Conservation (phyloP, 2,329 filamentous ascomycete genomes). For the Aureobasidium namibiae region DNA sequence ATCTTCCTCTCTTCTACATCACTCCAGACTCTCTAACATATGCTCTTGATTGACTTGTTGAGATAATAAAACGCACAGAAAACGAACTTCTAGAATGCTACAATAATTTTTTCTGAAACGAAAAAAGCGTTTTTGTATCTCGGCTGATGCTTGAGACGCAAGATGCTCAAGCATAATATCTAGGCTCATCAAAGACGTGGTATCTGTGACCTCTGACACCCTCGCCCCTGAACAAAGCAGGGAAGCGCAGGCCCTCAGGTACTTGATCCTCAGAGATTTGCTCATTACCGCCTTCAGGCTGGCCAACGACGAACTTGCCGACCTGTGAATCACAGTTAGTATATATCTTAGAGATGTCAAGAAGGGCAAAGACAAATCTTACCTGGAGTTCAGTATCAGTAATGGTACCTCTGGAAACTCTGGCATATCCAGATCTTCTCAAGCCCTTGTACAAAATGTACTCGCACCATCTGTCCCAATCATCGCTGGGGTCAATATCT, state of each 20-base stretch:
- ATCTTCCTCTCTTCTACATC: too few relatives aligned
- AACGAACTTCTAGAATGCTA: neutral
- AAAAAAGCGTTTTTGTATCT: neutral
- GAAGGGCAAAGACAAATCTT: constrained; percentile 22
- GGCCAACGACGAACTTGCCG: constrained; percentile 84
- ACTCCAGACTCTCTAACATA: too few relatives aligned
- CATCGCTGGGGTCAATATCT: constrained; percentile 84
- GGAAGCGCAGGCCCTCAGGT: constrained; percentile 72
- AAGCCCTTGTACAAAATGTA: constrained; percentile 94
- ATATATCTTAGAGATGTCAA: constrained; percentile 6
- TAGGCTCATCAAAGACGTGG: constrained; percentile 89
- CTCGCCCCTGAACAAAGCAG: constrained; percentile 70
- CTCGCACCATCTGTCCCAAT: constrained; percentile 98
- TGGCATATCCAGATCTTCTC: constrained; percentile 77
- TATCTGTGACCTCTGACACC: constrained; percentile 86
- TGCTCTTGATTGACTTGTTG: too few relatives aligned
- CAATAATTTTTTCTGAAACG: neutral
- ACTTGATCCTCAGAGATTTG: constrained; percentile 66
- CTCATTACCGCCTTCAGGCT: constrained; percentile 55
- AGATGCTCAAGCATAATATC: constrained; percentile 45
- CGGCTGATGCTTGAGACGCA: neutral
- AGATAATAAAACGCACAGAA: neutral
- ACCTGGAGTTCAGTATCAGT: constrained; percentile 95
- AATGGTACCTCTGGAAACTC: constrained; percentile 81
- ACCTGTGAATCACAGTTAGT: constrained; percentile 38